A percentile compares a stretch with the other conserved stretches of the same genome.
These are phyloP conservation scores for Ceratocystis eucalypticola DNA, from an alignment of 2,329 filamentous ascomycete genomes.

Conservation along the genomic window DNA sequence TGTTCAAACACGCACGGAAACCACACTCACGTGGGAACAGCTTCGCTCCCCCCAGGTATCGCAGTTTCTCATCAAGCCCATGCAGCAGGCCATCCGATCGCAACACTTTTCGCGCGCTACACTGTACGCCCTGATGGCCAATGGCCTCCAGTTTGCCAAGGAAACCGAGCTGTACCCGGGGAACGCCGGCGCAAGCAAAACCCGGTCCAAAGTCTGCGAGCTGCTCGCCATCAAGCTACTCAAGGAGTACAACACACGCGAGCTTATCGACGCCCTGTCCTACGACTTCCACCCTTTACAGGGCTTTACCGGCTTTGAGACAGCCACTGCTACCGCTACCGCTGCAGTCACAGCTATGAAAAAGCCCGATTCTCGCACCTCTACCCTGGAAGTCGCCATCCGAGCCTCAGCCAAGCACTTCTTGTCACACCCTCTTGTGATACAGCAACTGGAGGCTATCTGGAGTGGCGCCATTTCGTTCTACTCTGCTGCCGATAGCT, in stretches of 20 bases:
- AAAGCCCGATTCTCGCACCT: conserved; percentile 52
- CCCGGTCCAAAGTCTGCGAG: conserved; percentile 79
- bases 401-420: conserved; percentile 86
- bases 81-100: conserved; percentile 74
- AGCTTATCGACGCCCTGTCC: conserved; percentile 84
- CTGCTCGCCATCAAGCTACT: conserved; percentile 78
- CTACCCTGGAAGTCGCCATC: conserved; percentile 85
- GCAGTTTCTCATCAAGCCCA: conserved; percentile 88
- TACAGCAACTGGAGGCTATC: conserved; percentile 91
- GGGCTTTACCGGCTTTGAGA: conserved; percentile 46
- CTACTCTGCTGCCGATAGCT: conserved; percentile 71
- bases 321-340: conserved; percentile 28
- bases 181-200: conserved; percentile 70
- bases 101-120: conserved; percentile 78
- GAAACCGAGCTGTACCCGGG: conserved; percentile 71
- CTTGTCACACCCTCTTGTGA: conserved; percentile 76
- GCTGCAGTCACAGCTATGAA: conserved; percentile 27
- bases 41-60: conserved; percentile 90
- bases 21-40: conserved; percentile 87
- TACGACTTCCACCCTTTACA: conserved; percentile 93
- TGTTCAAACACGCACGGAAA: conserved; percentile 75
- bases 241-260: conserved; percentile 76
- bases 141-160: conserved; percentile 84
- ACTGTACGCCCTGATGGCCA: conserved; percentile 80
- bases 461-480: conserved; percentile 95